A percentile compares a stretch with the other conserved stretches of the same genome.
Evolutionary conservation across 257 asterid genomes (phyloP).

Genomic region (Fraxinus cuspidata): DNA sequence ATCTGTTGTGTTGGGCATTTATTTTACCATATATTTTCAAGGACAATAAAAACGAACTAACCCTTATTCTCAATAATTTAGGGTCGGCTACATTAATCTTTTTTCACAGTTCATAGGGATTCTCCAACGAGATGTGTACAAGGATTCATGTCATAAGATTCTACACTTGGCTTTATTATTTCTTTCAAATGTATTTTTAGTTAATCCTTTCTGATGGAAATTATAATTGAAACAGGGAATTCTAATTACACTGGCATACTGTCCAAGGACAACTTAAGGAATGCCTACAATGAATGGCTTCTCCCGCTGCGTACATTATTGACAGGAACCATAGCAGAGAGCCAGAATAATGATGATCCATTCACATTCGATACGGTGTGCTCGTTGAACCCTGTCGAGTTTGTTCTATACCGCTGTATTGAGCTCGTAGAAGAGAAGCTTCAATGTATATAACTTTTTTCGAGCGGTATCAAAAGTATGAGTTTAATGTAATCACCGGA

Average conservation of each 20-base stretch:
- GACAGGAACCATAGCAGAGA: constrained; percentile 43
- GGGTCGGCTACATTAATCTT: background rate
- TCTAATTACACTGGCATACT: constrained; percentile 64
- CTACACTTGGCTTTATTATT: background rate
- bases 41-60: background rate
- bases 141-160: background rate
- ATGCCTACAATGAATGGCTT: constrained; percentile 70
- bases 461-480: background rate
- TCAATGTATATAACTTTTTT: background rate
- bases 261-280: constrained; percentile 49
- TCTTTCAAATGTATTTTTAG: background rate
- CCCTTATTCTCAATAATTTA: background rate
- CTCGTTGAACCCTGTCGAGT: constrained; percentile 68
- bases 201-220: background rate
- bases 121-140: background rate
- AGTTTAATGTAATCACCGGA: background rate
- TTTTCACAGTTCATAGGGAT: background rate
- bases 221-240: constrained; percentile 53
- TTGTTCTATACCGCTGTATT: constrained; percentile 46
- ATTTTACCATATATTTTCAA: background rate
- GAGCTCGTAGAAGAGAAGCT: background rate
- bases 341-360: constrained; percentile 31
- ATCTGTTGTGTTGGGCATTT: background rate
- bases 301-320: constrained; percentile 78
- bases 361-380: constrained; percentile 40